phyloP scores from a whole-genome alignment of 768 basidiomycete genomes.

The Xerocomus potaroensis region DNA sequence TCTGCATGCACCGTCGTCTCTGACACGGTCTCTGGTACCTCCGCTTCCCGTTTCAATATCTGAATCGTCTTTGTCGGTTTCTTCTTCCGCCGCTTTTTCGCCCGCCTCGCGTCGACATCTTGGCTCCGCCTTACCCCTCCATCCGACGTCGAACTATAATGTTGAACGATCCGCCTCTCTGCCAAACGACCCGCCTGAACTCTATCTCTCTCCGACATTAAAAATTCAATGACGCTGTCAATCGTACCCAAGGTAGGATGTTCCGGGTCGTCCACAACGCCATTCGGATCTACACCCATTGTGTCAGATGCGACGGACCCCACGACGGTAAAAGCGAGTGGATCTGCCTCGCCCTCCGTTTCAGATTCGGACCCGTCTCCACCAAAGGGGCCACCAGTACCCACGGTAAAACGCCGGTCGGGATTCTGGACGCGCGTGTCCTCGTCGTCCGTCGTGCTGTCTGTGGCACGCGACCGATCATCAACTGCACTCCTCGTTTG shows the following conservation, averaged over 20 bases:
- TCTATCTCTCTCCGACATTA: slow-evolving; percentile 64
- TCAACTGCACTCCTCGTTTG: slow-evolving; percentile 24
- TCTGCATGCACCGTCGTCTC: slow-evolving; percentile 21
- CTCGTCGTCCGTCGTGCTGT: slow-evolving; percentile 17
- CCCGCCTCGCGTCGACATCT: slow-evolving; percentile 38
- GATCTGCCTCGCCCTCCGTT: slow-evolving; percentile 37
- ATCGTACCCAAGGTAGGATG: slow-evolving; percentile 70
- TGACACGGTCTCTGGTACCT: slow-evolving; percentile 18
- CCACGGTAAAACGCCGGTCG: neutral
- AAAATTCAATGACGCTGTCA: slow-evolving; percentile 69
- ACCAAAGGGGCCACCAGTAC: slow-evolving; percentile 8
- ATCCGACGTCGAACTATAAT: slow-evolving; percentile 35
- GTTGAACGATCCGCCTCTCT: slow-evolving; percentile 22
- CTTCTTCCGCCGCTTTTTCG: slow-evolving; percentile 37
- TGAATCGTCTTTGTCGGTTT: slow-evolving; percentile 29
- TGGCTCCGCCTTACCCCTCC: slow-evolving; percentile 34
- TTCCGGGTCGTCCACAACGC: slow-evolving; percentile 25
- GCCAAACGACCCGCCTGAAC: slow-evolving; percentile 41
- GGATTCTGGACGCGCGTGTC: neutral
- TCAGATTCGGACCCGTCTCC: slow-evolving; percentile 27
- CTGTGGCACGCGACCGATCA: slow-evolving; percentile 24
- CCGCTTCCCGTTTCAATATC: slow-evolving; percentile 23
- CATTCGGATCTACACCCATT: slow-evolving; percentile 25
- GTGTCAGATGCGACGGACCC: slow-evolving; percentile 22
- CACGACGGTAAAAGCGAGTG: slow-evolving; percentile 23